Base-by-base conservation (phyloP, 345 rosid species). In the Linum lewisii region DNA sequence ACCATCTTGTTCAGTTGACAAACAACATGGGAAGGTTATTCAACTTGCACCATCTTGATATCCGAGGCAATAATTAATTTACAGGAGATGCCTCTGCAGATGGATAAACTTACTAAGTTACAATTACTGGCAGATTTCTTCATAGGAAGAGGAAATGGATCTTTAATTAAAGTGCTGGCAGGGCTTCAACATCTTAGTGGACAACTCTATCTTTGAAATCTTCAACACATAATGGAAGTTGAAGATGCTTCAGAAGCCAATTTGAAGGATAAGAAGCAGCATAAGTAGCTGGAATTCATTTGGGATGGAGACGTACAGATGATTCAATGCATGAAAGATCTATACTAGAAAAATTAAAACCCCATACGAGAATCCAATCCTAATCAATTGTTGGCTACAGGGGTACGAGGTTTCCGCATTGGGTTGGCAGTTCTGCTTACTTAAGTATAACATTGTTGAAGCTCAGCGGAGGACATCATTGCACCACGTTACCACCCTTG, bases 41-140 rank as follows among this genome's bases (percentile, higher is more conserved):
- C 26, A 34, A 57, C 4, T 7, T 68, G 26, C 20, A 21, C 7
- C 57, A 32, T 36, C 62, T 68, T 23, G 62, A 61, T 56, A 34
- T 57, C 9, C 14, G 51, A 19, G 58, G 25, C 26, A 62, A 52
- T n/a, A n/a, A n/a, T n/a, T 16, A 45, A 44, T 7, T 34, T 68
- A 57, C 21, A 60, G 37, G 51, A 21, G 50, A 67, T 67, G 71
- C 71, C 71, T 1, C 36, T 47, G 47, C 18, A 45, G 22, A 54
- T 67, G 65, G 64, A 54, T 29, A 52, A 22, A 25, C 56, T 67
- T 7, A 54, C 50, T 38, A 67, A 55, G 49, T 55, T 67, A 4
- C 60, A 45, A 25, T 45, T 10, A n/a, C n/a, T 67, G 14, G 54
- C 50, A 14, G 36, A 61, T 55, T 67, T 67, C 32, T 7, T 54